Evolutionary conservation across 2,329 filamentous ascomycete genomes (phyloP).

Genomic region (Gnomoniopsis smithogilvyi): DNA sequence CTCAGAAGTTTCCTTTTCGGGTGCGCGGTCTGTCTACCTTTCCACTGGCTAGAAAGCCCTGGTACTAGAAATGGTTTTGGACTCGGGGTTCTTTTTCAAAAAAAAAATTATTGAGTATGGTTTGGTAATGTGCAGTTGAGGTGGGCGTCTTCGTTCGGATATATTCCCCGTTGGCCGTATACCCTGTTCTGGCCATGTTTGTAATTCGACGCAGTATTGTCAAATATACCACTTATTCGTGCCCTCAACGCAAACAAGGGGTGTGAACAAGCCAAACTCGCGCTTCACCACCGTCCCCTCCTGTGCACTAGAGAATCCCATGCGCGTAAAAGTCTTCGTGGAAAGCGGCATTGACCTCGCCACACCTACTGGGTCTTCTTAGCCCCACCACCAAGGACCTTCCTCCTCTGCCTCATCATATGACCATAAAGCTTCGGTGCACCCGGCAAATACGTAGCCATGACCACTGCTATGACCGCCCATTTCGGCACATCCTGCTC

Average conservation of each 20-base stretch:
- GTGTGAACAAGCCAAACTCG: neutral
- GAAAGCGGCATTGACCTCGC: neutral
- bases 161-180: conserved; percentile 4
- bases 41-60: neutral
- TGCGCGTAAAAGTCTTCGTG: neutral
- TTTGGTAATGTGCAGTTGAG: neutral
- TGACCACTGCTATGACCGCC: conserved; percentile 19
- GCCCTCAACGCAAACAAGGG: neutral
- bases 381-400: conserved; percentile 62
- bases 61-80: neutral
- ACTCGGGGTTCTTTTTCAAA: neutral
- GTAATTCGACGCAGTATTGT: neutral
- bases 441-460: conserved; percentile 39
- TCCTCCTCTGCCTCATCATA: conserved; percentile 88
- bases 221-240: neutral
- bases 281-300: neutral
- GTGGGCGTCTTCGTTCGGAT: neutral
- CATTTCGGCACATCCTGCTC: conserved; percentile 20
- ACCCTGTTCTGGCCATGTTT: conserved; percentile 6
- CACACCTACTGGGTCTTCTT: conserved; percentile 40
- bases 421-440: conserved; percentile 85
- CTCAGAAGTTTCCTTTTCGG: neutral
- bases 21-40: no score
- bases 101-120: neutral
- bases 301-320: neutral